Conservation (phyloP, 768 basidiomycete genomes). For the Podaxis rugospora region DNA sequence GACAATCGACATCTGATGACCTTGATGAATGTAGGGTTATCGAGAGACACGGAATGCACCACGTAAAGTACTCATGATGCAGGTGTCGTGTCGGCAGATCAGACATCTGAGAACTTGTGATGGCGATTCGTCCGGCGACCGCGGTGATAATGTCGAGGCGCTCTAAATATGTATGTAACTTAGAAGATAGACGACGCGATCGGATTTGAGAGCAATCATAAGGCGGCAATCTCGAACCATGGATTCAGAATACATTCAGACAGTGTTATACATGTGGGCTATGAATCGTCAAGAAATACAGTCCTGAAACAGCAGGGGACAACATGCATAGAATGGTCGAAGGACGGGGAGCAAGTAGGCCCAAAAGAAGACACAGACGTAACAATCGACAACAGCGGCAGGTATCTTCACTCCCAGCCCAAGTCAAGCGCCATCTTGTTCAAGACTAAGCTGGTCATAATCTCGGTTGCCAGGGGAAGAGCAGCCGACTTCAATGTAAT, state of each 20-base stretch:
- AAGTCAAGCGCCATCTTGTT: constrained; percentile 66
- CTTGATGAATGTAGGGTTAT: not conserved
- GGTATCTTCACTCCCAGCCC: constrained; percentile 38
- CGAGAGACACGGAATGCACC: not conserved
- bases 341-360: not conserved
- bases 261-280: not conserved
- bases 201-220: not conserved
- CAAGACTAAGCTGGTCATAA: constrained; percentile 69
- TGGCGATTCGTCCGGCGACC: not conserved
- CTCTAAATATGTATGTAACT: not conserved
- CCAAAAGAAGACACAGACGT: not conserved
- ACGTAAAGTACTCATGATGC: not conserved
- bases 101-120: not conserved
- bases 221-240: not conserved
- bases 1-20: not conserved
- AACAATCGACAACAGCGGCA: constrained; percentile 4
- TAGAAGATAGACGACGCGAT: not conserved
- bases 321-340: constrained; percentile 7
- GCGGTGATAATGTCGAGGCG: not conserved
- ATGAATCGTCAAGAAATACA: constrained; percentile 10
- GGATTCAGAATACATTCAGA: not conserved
- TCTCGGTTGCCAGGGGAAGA: constrained; percentile 66
- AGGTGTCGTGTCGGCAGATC: not conserved
- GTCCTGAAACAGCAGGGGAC: constrained; percentile 10
- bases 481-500: constrained; percentile 56